Evolutionary conservation across 139 green algal species (phyloP), one percentile per base, ranked within the genome.

Genomic region (Pleodorina starrii): DNA sequence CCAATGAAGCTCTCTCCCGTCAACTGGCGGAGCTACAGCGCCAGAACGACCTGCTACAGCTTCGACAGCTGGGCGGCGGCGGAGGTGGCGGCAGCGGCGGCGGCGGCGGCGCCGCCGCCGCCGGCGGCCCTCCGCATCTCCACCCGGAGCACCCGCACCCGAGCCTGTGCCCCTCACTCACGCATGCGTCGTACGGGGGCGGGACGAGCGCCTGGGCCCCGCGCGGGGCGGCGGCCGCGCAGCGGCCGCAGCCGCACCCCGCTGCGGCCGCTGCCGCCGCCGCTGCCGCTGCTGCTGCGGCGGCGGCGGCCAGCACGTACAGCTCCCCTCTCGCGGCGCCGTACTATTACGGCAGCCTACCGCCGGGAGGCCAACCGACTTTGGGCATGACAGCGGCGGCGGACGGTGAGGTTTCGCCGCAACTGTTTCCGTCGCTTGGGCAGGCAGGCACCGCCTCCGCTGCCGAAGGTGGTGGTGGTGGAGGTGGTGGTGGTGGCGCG

Each of bases 41-140:
- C 38, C 83, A 88, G 68, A 88, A 88, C 48, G 83, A 88, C 48
- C 44, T 88, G 66, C 66, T 88, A 36, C 83, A 88, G 63, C 83
- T 88, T 44, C 83, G 46, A 7, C 83, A 81, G 83, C 83, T 88
- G 44, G 68, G 46, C 43, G 42, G 42, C 29, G 68, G 36, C 1
- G 10, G 68, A 29, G 35, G 35, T 25, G 54, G 5, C 54, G 25
- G 54, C 29, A 25, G 54, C 54, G 36, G 38, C 17, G 35, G 35
- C 35, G 68, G 35, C 4, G 66, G n/a, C 35, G 66, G 68, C 17
- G 35, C 35, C 35, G 57, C 12, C 5, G 19, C 29, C 57, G 23
- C 12, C 57, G 12, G 5, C 57, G 19, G 57, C 57, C 57, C 57
- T 9, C 57, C 12, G 48, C 48, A 57, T 12, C 10, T 57, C 11